Conservation (phyloP, 2,329 filamentous ascomycete genomes). For the Microsporum ferrugineum region DNA sequence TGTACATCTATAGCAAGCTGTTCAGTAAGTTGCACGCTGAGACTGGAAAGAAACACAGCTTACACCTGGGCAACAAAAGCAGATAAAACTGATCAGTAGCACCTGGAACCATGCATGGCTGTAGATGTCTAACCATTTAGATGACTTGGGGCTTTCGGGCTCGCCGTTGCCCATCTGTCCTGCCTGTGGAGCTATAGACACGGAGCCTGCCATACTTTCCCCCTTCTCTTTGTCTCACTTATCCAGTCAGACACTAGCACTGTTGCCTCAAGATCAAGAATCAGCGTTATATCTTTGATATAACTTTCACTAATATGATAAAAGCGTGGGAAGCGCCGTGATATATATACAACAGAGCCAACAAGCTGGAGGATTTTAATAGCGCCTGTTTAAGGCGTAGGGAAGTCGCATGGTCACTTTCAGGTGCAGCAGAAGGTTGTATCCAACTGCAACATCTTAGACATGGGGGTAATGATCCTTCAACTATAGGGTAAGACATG, state of each 20-base stretch:
- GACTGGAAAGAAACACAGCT: constrained; percentile 15
- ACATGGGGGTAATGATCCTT: not conserved
- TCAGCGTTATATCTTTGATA: too few species aligned
- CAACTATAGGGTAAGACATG: not conserved
- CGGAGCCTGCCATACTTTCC: not conserved
- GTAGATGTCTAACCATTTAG: constrained; percentile 21
- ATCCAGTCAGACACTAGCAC: too few species aligned
- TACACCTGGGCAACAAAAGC: constrained; percentile 39
- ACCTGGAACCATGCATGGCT: constrained; percentile 40
- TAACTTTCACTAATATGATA: too few species aligned
- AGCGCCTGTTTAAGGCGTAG: not conserved
- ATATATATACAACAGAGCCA: not conserved
- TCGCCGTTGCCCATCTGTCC: not conserved
- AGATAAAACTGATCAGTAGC: constrained; percentile 39
- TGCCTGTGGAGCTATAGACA: not conserved
- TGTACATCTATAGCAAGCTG: constrained; percentile 34
- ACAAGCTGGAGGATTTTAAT: not conserved
- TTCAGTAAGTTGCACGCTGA: not conserved
- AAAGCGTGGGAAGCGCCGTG: not conserved
- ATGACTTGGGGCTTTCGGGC: not conserved
- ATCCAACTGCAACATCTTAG: not conserved
- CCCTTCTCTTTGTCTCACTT: not conserved
- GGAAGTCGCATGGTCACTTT: not conserved
- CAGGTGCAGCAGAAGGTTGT: not conserved
- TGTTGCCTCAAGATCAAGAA: not conserved